Evolutionary conservation across 306 rosid genomes (phyloP), one percentile per base, ranked within the genome.

Genomic region (Cucumis melo): DNA sequence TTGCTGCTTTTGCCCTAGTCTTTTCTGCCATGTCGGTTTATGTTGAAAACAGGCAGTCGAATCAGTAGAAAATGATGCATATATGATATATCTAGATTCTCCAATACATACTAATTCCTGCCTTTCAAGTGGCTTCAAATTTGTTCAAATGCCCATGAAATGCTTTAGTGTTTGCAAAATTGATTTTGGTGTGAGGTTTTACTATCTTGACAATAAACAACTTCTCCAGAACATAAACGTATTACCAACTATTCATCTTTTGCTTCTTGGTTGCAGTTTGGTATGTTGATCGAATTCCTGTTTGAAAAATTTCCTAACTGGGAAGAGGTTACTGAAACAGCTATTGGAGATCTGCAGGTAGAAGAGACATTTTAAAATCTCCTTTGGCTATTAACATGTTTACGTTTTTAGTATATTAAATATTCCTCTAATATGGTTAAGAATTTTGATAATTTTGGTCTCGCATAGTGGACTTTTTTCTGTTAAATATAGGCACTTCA

Each of bases 261-360:
- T 55, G 74, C 44, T 80, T 73, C 81, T 74, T 75, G 81, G 53
- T 86, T 88, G 89, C 91, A 95, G 98, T 95, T 92, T 72, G 99
- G 98, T 34, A 95, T 95, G 99, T 83, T 95, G 88, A 92, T 95
- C 44, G 90, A 89, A 77, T 90, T 75, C 83, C 98, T 92, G 72
- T 95, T 90, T 76, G 96, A 92, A 78, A 95, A 79, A 19, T 89
- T 89, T 83, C 93, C 99, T 24, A 81, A 88, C 64, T 82, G 78
- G 64, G 95, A 91, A 78, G 85, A 92, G 74, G 91, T 86, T 77
- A 87, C 81, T 74, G 95, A 82, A 82, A 78, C 89, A 19, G 96
- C 89, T 67, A 83, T 94, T 73, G 97, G 95, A 83, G 99, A 94
- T 81, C 90, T 94, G 42, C 96, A 91, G 96, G 99, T 92, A 71